A percentile compares a stretch with the other conserved stretches of the same genome.
Evolutionary conservation across 1,284 basidiomycete genomes (phyloP).

Genomic region (Pyrrhoderma noxium): DNA sequence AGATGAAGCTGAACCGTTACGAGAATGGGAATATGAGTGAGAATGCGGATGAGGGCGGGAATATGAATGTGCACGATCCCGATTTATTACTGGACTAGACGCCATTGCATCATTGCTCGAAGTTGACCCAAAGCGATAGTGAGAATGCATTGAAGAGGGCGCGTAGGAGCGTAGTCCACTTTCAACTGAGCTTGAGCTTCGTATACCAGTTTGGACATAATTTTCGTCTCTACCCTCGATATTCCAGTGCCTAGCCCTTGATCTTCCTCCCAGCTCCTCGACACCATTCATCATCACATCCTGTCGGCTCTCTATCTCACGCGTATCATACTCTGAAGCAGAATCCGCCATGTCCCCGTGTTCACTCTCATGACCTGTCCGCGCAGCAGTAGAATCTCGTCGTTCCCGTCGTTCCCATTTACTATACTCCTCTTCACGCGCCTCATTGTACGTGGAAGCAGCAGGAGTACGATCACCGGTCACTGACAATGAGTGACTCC

Average conservation of each 20-base stretch:
- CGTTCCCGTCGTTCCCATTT: slow-evolving; percentile 1
- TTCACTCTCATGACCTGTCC: slow-evolving; percentile 14
- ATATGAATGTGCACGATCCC: background rate
- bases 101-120: background rate
- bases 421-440: slow-evolving; percentile 1
- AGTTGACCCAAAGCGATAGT: background rate
- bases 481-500: slow-evolving; percentile 7
- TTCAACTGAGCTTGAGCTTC: too few species aligned
- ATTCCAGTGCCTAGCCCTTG: background rate
- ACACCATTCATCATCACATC: background rate
- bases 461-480: background rate
- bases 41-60: slow-evolving; percentile 1
- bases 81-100: background rate
- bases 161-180: background rate
- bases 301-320: background rate
- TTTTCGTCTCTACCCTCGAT: background rate
- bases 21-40: slow-evolving; percentile 9
- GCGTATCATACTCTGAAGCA: slow-evolving; percentile 6
- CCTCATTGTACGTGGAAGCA: background rate
- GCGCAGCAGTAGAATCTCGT: slow-evolving; percentile 11
- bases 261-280: background rate
- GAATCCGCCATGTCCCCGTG: slow-evolving; percentile 6
- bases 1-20: slow-evolving; percentile 10
- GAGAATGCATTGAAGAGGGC: background rate
- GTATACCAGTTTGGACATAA: background rate